A percentile compares a stretch with the other conserved stretches of the same genome.
Conservation (phyloP, 768 basidiomycete species). For the Suillus hirtellus region DNA sequence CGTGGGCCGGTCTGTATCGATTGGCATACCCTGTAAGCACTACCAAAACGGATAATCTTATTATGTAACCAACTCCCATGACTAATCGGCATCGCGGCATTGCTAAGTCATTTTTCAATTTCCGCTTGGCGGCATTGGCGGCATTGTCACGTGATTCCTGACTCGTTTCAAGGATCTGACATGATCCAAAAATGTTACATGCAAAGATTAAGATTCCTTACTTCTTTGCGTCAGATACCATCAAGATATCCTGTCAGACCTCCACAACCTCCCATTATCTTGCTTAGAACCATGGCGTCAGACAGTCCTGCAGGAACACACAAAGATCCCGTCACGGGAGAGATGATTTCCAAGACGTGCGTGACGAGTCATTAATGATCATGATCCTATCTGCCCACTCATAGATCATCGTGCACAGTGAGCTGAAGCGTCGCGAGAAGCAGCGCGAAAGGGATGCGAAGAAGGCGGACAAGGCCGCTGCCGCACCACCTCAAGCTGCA, state of each 20-base stretch:
- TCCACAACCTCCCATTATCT: not conserved
- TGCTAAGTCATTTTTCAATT: not conserved
- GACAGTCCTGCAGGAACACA: slow-evolving; percentile 38
- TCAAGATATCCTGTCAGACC: slow-evolving; percentile 8
- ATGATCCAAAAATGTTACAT: slow-evolving; percentile 22
- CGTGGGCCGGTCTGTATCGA: slow-evolving; percentile 8
- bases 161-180: slow-evolving; percentile 21
- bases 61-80: not conserved
- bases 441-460: slow-evolving; percentile 69
- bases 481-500: slow-evolving; percentile 44
- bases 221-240: slow-evolving; percentile 7
- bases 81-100: not conserved
- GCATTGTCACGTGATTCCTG: not conserved
- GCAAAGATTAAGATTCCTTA: slow-evolving; percentile 15
- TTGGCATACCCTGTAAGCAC: slow-evolving; percentile 7
- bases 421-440: slow-evolving; percentile 93
- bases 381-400: slow-evolving; percentile 25
- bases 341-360: slow-evolving; percentile 96
- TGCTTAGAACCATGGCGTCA: slow-evolving; percentile 37
- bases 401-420: slow-evolving; percentile 47
- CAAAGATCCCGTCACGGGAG: slow-evolving; percentile 89
- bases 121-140: not conserved
- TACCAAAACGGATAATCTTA: slow-evolving; percentile 5
- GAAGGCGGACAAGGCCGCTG: slow-evolving; percentile 74
- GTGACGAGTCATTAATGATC: slow-evolving; percentile 30